Evolutionary conservation across 331 rosid genomes (phyloP).

Genomic region (Rhamnella rubrinervis): DNA sequence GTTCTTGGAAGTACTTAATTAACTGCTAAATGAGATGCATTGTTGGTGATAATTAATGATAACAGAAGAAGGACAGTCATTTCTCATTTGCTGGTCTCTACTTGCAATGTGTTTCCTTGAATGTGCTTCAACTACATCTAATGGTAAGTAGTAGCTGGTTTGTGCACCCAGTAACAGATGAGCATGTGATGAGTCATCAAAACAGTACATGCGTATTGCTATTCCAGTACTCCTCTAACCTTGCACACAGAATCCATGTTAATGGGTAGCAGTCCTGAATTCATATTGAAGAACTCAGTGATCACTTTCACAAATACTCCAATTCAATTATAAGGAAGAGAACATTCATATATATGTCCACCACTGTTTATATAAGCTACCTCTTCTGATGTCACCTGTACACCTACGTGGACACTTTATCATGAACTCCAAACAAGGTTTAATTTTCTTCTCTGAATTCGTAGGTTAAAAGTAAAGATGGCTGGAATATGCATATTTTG

Average conservation of each 20-base stretch:
- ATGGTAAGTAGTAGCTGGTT: too few species aligned
- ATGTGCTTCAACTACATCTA: not conserved
- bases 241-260: not conserved
- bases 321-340: constrained; percentile 58
- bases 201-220: constrained; percentile 2
- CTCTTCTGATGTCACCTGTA: constrained; percentile 14
- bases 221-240: constrained; percentile 16
- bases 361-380: constrained; percentile 1
- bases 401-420: constrained; percentile 20
- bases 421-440: constrained; percentile 17
- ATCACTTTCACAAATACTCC: constrained; percentile 53
- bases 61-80: not conserved
- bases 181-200: not conserved
- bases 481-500: constrained; percentile 29
- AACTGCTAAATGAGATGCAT: too few species aligned
- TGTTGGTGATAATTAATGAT: too few species aligned
- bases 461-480: constrained; percentile 20
- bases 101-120: not conserved
- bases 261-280: constrained; percentile 38
- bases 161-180: not conserved
- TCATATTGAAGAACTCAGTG: constrained; percentile 44
- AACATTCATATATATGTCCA: not conserved
- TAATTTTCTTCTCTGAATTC: constrained; percentile 11
- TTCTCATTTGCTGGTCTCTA: not conserved
- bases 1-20: too few species aligned